Evolutionary conservation across 2,329 filamentous ascomycete genomes (phyloP), one percentile per base, ranked within the genome.

Genomic region (Xylaria sp.): DNA sequence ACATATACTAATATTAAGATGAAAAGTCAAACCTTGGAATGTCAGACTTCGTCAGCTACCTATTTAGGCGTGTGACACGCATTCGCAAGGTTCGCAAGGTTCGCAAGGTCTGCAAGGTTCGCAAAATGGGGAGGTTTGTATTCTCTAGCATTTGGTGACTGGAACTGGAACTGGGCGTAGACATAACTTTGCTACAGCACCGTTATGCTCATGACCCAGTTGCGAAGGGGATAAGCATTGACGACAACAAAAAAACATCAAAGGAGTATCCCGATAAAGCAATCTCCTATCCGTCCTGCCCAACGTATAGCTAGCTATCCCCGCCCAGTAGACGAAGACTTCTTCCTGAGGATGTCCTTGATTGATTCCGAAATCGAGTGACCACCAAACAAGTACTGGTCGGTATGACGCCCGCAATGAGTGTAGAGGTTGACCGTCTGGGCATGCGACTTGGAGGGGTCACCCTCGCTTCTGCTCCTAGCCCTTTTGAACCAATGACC

Each of bases 401-500:
- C 79, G 40, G 82, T 82, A 72, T 86, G 83, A 14, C 84, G 78
- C 14, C 84, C 84, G 64, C 84, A 86, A 61, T 83, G 82, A 37
- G 83, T 85, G 73, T 84, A 79, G 43, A 81, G 78, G 64, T 86
- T 86, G 67, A 80, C 78, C 8, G 76, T 78, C 19, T 76, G 78
- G n/a, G 76, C 70, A 50, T 46, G 61, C 7, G 78, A 66, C 63
- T 76, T 75, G 17, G 42, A 46, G 17, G n/a, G n/a, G n/a, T 12
- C 25, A 17, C 49, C 46, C n/a, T 59, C 54, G 25, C 55, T 47
- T 38, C 46, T 45, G 4, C 50, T 50, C 19, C 54, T 61, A 7
- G 45, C 37, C 40, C 46, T 61, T 4, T 47, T 59, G 51, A 59
- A 55, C 64, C 61, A 65, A 40, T 59, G 59, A 21, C 25, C 35